phyloP scores from a whole-genome alignment of 2,329 filamentous ascomycete genomes.

The Calonectria pteridis region DNA sequence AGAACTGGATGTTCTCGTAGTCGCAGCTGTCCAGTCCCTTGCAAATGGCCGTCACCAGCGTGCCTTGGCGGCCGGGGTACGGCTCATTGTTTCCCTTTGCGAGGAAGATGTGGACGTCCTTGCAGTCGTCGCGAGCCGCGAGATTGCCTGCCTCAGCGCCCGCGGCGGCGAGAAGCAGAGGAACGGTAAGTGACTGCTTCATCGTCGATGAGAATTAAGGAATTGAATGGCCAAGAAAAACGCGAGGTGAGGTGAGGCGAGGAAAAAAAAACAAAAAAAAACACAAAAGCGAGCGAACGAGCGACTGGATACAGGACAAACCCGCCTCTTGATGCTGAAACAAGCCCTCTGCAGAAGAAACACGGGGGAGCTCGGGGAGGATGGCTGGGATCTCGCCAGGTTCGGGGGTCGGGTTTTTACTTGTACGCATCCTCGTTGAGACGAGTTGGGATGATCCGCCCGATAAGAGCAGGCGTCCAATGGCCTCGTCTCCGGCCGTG shows the following conservation, averaged over 20 bases:
- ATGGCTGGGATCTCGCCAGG: slow-evolving; percentile 7
- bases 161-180: slow-evolving; percentile 23
- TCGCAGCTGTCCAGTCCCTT: slow-evolving; percentile 45
- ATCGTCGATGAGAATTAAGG: background rate
- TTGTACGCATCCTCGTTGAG: background rate
- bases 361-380: background rate
- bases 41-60: slow-evolving; percentile 45
- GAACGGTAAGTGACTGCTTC: slow-evolving; percentile 9
- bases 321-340: slow-evolving; percentile 1
- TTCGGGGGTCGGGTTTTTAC: slow-evolving; percentile 12
- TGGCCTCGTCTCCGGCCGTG: background rate
- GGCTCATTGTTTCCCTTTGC: slow-evolving; percentile 47
- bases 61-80: slow-evolving; percentile 47
- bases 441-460: slow-evolving; percentile 20
- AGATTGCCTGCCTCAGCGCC: slow-evolving; percentile 5
- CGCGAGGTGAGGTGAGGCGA: background rate
- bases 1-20: slow-evolving; percentile 50
- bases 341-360: slow-evolving; percentile 7
- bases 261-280: background rate
- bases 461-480: slow-evolving; percentile 14
- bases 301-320: background rate
- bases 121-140: slow-evolving; percentile 33
- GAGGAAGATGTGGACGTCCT: slow-evolving; percentile 48
- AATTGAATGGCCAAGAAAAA: background rate
- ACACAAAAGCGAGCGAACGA: background rate